Percentiles rank a stretch among this genome's conserved stretches.
phyloP scores from a whole-genome alignment of 345 rosid species.

The Rhizophora mangle region DNA sequence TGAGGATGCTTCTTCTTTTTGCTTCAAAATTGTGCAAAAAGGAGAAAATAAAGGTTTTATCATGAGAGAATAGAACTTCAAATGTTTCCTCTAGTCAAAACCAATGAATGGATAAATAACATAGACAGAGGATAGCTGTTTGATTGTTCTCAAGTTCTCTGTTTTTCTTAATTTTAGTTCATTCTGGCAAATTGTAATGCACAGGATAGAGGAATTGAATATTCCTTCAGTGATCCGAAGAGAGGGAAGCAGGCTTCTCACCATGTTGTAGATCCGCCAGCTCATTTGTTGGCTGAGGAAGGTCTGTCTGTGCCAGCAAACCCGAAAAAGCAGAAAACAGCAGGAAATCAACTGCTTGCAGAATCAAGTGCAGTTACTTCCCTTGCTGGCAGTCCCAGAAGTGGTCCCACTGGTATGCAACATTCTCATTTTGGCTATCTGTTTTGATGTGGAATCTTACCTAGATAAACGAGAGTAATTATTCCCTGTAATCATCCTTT shows the following conservation, averaged over 20 bases:
- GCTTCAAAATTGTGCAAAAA: no score
- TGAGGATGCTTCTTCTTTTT: no score
- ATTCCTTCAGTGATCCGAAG: slow-evolving; percentile 23
- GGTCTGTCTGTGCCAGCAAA: slow-evolving; percentile 14
- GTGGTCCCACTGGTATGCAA: slow-evolving; percentile 37
- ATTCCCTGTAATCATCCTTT: neutral
- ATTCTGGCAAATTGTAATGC: slow-evolving; percentile 14
- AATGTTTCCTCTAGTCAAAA: neutral
- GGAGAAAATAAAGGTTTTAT: neutral
- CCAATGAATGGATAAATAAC: slow-evolving; percentile 6
- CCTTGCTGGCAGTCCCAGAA: neutral
- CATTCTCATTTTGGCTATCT: neutral
- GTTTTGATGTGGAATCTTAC: neutral
- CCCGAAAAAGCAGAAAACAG: slow-evolving; percentile 32
- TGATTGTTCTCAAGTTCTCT: neutral
- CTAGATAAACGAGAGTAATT: no score
- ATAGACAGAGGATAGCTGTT: neutral
- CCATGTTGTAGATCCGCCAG: slow-evolving; percentile 10
- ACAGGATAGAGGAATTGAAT: slow-evolving; percentile 59
- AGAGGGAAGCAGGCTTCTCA: slow-evolving; percentile 33
- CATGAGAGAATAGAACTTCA: neutral
- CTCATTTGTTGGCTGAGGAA: slow-evolving; percentile 8
- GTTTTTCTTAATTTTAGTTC: neutral
- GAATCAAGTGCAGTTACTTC: slow-evolving; percentile 8
- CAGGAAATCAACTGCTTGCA: slow-evolving; percentile 20